Percentiles rank a stretch among this genome's conserved stretches.
Conservation (phyloP, 257 asterid species). For the Echium plantagineum region DNA sequence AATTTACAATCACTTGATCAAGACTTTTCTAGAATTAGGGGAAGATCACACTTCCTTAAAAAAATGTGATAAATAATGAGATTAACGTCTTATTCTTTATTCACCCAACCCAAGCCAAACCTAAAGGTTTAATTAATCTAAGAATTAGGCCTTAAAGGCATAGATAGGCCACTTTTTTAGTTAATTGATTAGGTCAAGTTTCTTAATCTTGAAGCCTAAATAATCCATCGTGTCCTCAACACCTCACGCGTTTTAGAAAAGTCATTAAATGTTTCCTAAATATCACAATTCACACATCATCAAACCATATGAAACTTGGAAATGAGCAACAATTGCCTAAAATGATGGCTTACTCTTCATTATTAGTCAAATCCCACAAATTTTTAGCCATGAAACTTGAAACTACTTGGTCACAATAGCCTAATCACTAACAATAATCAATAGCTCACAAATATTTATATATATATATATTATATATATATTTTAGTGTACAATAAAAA, state of each 20-base stretch:
- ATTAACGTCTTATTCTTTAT: no score
- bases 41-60: no score
- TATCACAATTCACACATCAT: neutral
- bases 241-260: neutral
- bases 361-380: conserved; percentile 11
- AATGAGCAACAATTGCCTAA: conserved; percentile 38
- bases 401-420: conserved; percentile 22
- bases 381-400: conserved; percentile 23
- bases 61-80: no score
- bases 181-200: neutral
- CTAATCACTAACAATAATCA: conserved; percentile 13
- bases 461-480: no score
- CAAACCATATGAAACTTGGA: conserved; percentile 4
- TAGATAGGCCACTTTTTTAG: neutral
- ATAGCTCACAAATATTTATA: neutral
- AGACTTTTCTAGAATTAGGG: no score
- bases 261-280: neutral
- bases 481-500: neutral
- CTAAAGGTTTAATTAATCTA: no score
- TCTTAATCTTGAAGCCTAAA: neutral
- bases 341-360: conserved; percentile 34
- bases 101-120: no score
- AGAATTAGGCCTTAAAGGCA: no score
- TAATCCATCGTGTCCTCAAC: neutral
- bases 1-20: no score